Conservation (phyloP, 1,284 basidiomycete genomes). For the Cryptococcus sp. region DNA sequence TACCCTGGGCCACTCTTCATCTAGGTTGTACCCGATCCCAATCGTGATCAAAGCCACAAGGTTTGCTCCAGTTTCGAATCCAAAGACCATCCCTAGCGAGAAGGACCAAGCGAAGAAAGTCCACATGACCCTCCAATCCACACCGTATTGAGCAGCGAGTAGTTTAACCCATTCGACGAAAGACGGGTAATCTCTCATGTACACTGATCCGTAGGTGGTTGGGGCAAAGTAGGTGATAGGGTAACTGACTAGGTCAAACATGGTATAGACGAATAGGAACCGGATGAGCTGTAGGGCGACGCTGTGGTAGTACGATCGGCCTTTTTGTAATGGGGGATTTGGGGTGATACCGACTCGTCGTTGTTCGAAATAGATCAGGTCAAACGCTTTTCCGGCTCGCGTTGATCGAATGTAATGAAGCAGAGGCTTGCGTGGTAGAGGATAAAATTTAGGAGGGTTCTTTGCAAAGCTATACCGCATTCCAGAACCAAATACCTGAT, state of each 20-base stretch:
- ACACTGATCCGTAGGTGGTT: neutral
- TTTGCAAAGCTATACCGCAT: neutral
- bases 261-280: neutral
- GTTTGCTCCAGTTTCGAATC: neutral
- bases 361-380: neutral
- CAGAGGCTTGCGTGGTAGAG: neutral
- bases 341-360: neutral
- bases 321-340: neutral
- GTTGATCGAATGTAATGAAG: neutral
- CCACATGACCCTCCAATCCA: neutral
- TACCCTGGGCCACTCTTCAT: neutral
- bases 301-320: neutral
- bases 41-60: neutral
- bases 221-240: neutral
- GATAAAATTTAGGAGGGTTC: neutral
- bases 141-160: neutral
- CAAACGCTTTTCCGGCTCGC: neutral
- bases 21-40: neutral
- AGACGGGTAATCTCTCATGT: neutral
- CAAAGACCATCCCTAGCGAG: neutral
- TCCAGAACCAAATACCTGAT: neutral
- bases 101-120: neutral
- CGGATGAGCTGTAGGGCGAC: neutral
- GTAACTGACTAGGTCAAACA: neutral
- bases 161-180: neutral